These are phyloP conservation scores for Pelargonium australe DNA, from an alignment of 441 rosid species.

Conservation along the genomic window DNA sequence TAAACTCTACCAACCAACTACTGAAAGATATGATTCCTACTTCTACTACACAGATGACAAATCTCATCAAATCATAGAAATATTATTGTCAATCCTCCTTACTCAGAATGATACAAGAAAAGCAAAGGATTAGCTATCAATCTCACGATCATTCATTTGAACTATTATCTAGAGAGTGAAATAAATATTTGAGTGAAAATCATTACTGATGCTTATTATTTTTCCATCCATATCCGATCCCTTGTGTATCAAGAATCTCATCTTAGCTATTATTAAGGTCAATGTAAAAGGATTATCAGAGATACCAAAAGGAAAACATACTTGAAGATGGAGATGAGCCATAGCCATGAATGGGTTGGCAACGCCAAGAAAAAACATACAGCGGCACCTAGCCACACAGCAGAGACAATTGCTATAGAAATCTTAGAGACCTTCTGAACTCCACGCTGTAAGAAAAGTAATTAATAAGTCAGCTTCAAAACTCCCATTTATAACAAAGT, in stretches of 20 bases:
- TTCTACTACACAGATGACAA: background rate
- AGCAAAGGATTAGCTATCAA: background rate
- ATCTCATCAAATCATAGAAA: background rate
- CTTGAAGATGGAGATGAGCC: constrained; percentile 82
- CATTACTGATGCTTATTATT: background rate
- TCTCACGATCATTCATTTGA: background rate
- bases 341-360: constrained; percentile 73
- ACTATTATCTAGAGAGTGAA: background rate
- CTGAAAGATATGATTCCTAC: background rate
- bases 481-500: constrained; percentile 2
- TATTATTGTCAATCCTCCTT: background rate
- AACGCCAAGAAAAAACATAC: constrained; percentile 71
- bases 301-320: constrained; percentile 30
- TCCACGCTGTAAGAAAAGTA: constrained; percentile 54
- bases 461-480: background rate
- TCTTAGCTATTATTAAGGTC: background rate
- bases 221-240: background rate
- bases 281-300: background rate
- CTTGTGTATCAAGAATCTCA: background rate
- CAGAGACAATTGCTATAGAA: constrained; percentile 45
- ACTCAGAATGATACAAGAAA: background rate
- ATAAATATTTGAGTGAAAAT: background rate
- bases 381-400: constrained; percentile 57
- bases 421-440: constrained; percentile 68
- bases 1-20: background rate